Evolutionary conservation across 2,329 filamentous ascomycete genomes (phyloP).

Genomic region (Oidium heveae): DNA sequence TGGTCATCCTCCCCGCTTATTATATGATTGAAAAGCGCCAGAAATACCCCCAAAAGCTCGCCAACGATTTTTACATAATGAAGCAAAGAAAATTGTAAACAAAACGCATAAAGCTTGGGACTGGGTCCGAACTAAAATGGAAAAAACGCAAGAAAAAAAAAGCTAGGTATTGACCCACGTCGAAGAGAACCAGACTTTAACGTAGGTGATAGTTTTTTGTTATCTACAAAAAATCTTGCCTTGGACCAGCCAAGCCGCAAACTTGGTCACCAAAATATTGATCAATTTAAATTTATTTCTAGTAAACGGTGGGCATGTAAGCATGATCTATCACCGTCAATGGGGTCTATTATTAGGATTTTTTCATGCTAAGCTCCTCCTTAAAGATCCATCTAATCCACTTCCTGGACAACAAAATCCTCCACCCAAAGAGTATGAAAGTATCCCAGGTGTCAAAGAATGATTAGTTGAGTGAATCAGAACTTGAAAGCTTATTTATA

Average conservation of each 20-base stretch:
- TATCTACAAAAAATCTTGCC: neutral
- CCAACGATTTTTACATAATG: neutral
- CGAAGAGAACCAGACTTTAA: neutral
- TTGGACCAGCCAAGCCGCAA: neutral
- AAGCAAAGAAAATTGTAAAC: neutral
- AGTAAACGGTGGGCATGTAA: neutral
- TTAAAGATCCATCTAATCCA: neutral
- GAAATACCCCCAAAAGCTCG: neutral
- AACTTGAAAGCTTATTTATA: neutral
- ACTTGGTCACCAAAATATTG: neutral
- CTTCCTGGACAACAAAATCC: neutral
- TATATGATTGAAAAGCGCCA: neutral
- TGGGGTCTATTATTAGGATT: neutral
- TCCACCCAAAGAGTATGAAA: neutral
- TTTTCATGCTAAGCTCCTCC: neutral
- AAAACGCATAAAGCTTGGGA: neutral
- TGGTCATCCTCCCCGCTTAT: neutral
- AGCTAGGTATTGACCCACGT: neutral
- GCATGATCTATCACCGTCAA: neutral
- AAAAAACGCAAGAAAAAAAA: neutral
- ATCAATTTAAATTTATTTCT: neutral
- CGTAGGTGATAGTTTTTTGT: conserved; percentile 1
- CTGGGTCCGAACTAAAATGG: neutral
- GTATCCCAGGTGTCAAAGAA: neutral
- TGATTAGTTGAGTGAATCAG: neutral